Evolutionary conservation across 1,139 yeast genomes (phyloP).

Genomic region (Wickerhamiella infanticola): DNA sequence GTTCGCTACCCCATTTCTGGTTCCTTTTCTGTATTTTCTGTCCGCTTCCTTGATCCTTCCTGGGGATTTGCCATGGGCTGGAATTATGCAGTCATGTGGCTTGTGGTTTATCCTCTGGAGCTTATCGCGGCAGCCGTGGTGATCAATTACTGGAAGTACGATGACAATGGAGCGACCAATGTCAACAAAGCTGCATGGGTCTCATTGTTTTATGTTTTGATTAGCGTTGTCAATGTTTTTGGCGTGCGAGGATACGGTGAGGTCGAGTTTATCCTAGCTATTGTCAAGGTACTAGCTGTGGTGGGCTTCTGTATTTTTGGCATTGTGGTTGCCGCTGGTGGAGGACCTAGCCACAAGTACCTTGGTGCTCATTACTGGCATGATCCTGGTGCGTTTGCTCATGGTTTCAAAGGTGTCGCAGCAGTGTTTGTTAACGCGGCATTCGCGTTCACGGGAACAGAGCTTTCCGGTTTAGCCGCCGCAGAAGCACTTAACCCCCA

Average conservation of each 20-base stretch:
- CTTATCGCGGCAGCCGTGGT: conserved; percentile 64
- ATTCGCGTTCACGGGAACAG: conserved; percentile 72
- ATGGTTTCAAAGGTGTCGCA: conserved; percentile 35
- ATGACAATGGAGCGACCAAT: conserved; percentile 12
- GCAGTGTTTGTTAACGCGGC: conserved; percentile 67
- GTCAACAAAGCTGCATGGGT: conserved; percentile 40
- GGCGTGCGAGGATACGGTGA: conserved; percentile 68
- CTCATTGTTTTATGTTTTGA: conserved; percentile 42
- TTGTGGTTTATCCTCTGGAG: conserved; percentile 58
- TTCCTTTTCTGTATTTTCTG: conserved; percentile 56
- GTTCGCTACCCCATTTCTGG: conserved; percentile 67
- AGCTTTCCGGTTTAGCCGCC: conserved; percentile 57
- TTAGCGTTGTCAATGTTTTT: conserved; percentile 45
- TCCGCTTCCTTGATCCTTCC: conserved; percentile 40
- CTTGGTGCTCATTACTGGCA: conserved; percentile 52
- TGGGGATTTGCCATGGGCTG: conserved; percentile 54
- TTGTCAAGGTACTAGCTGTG: conserved; percentile 46
- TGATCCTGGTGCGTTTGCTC: conserved; percentile 40
- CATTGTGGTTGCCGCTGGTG: conserved; percentile 47
- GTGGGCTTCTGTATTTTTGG: conserved; percentile 51
- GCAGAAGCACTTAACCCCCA: conserved; percentile 63
- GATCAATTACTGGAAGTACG: conserved; percentile 42
- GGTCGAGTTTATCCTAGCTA: conserved; percentile 49
- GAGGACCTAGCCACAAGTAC: conserved; percentile 48
- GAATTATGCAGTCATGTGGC: conserved; percentile 69